A percentile compares a stretch with the other conserved stretches of the same genome.
These are phyloP conservation scores for Coriaria nepalensis DNA, from an alignment of 306 rosid species.

Conservation along the genomic window DNA sequence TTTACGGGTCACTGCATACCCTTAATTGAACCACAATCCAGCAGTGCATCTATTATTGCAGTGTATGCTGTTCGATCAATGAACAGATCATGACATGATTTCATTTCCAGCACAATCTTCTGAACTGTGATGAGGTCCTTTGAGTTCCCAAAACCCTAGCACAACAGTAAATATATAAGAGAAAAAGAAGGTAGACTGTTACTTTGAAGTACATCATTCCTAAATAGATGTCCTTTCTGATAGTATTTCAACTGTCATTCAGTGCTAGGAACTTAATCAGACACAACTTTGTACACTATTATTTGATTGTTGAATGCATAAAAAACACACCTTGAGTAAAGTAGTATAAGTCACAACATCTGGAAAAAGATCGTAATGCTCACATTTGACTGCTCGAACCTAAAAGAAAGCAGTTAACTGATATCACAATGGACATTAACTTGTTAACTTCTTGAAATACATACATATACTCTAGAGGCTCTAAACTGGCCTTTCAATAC, in stretches of 20 bases:
- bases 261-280: constrained; percentile 2
- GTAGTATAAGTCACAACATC: constrained; percentile 68
- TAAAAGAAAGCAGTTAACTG: constrained; percentile 13
- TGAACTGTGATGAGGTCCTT: constrained; percentile 45
- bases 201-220: no score
- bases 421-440: constrained; percentile 15
- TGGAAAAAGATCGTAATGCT: constrained; percentile 38
- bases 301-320: no score
- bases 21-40: constrained; percentile 46
- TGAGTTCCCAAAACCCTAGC: constrained; percentile 60
- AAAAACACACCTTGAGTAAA: constrained; percentile 58
- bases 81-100: constrained; percentile 28
- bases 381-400: constrained; percentile 34
- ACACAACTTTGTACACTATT: not conserved
- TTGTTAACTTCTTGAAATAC: constrained; percentile 10
- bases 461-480: constrained; percentile 19
- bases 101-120: constrained; percentile 65
- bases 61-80: constrained; percentile 83
- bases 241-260: no score
- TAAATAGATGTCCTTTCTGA: no score
- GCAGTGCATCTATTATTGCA: constrained; percentile 56
- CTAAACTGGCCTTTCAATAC: constrained; percentile 34
- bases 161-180: constrained; percentile 1
- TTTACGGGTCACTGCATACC: constrained; percentile 36
- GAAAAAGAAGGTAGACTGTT: not conserved